Conservation (phyloP, 2,329 filamentous ascomycete genomes). For the Aurifilum marmelostoma region DNA sequence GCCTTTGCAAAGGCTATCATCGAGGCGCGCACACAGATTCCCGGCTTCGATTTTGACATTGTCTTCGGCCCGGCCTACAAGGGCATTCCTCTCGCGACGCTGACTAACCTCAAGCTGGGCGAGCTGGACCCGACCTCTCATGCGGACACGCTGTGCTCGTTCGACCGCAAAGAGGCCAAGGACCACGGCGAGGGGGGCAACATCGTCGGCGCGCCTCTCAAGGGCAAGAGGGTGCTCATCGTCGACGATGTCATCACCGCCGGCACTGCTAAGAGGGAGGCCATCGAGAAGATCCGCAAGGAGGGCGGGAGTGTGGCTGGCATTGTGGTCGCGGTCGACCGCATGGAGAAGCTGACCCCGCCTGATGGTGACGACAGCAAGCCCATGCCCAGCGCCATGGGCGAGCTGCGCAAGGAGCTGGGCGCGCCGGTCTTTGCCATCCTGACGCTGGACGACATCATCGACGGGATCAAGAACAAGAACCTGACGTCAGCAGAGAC, state of each 20-base stretch:
- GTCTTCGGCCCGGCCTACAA: constrained; percentile 97
- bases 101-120: constrained; percentile 75
- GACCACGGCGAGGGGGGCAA: constrained; percentile 92
- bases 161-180: constrained; percentile 96
- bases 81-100: constrained; percentile 86
- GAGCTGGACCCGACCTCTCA: constrained; percentile 69
- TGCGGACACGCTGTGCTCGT: constrained; percentile 76
- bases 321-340: constrained; percentile 85
- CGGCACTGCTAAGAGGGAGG: constrained; percentile 90
- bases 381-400: constrained; percentile 78
- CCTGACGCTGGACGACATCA: constrained; percentile 81
- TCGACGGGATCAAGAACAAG: constrained; percentile 66
- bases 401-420: constrained; percentile 81
- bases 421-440: constrained; percentile 83
- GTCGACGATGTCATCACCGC: constrained; percentile 97
- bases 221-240: constrained; percentile 84
- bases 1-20: constrained; percentile 76
- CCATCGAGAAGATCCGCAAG: constrained; percentile 83
- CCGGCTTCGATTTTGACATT: constrained; percentile 70
- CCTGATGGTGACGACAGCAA: constrained; percentile 68
- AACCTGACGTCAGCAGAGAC: constrained; percentile 64
- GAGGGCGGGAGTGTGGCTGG: constrained; percentile 85
- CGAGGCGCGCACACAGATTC: constrained; percentile 45
- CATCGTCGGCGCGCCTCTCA: constrained; percentile 85
- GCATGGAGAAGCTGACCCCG: constrained; percentile 78